A percentile compares a stretch with the other conserved stretches of the same genome.
Evolutionary conservation across 169 alveolate species (phyloP).

Genomic region (Nephromyces sp.): DNA sequence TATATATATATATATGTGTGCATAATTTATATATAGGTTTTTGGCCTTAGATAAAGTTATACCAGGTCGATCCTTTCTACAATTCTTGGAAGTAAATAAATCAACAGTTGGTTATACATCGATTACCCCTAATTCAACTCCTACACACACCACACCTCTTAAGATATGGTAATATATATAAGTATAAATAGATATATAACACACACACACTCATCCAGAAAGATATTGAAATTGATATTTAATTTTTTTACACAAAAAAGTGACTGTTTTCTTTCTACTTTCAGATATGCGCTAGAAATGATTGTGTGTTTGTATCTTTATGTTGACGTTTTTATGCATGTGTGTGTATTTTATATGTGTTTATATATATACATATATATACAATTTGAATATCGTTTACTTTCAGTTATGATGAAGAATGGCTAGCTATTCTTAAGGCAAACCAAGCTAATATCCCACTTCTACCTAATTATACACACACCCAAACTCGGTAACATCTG

Average conservation of each 20-base stretch:
- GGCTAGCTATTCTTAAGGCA: conserved; percentile 23
- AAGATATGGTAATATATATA: not conserved
- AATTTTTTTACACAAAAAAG: not conserved
- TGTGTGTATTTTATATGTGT: not conserved
- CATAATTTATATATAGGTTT: not conserved
- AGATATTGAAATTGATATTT: too few relatives aligned
- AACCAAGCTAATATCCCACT: conserved; percentile 9
- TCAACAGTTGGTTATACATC: not conserved
- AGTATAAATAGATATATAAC: too few relatives aligned
- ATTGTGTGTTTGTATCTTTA: not conserved
- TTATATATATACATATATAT: not conserved
- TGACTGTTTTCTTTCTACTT: not conserved
- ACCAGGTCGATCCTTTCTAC: conserved; percentile 14
- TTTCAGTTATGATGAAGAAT: conserved; percentile 14
- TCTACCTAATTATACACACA: too few relatives aligned
- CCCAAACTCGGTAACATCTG: too few relatives aligned
- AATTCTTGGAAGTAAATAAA: conserved; percentile 4
- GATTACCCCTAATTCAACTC: not conserved
- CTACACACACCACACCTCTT: not conserved
- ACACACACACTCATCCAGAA: too few relatives aligned
- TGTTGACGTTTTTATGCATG: not conserved
- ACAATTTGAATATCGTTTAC: not conserved
- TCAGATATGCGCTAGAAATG: not conserved
- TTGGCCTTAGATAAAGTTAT: conserved; percentile 23
- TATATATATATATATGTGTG: not conserved